Percentiles rank a stretch among this genome's conserved stretches.
These are phyloP conservation scores for Cadophora sp. DNA, from an alignment of 2,329 filamentous ascomycete genomes.

Conservation along the genomic window DNA sequence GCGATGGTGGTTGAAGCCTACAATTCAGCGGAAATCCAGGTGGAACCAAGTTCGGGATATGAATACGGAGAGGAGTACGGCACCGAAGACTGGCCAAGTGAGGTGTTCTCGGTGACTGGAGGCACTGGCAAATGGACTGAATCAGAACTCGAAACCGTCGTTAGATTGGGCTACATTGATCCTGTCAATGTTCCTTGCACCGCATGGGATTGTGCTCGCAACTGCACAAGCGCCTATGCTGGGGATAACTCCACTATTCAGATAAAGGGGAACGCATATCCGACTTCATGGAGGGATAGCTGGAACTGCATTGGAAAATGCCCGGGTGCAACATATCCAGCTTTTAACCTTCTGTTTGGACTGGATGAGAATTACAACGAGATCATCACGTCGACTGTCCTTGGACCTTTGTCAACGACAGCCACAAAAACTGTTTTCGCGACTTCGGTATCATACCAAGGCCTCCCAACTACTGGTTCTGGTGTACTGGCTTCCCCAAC, in stretches of 20 bases:
- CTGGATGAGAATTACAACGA: neutral
- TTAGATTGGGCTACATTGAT: neutral
- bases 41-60: neutral
- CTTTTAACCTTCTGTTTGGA: neutral
- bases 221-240: neutral
- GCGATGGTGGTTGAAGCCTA: neutral
- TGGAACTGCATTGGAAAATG: neutral
- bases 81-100: no score
- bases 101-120: neutral
- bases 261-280: neutral
- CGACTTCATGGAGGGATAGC: neutral
- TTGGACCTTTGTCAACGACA: neutral
- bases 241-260: neutral
- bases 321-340: neutral
- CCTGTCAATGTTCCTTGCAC: neutral
- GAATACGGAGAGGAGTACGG: neutral
- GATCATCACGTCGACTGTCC: slow-evolving; percentile 1
- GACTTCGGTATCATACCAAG: neutral
- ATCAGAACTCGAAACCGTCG: neutral
- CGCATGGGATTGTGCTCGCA: slow-evolving; percentile 7
- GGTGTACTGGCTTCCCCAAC: neutral
- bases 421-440: neutral
- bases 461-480: neutral
- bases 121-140: neutral
- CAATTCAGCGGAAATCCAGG: neutral